These are phyloP conservation scores for Passalora sequoiae DNA, from an alignment of 2,329 filamentous ascomycete species.

Conservation along the genomic window DNA sequence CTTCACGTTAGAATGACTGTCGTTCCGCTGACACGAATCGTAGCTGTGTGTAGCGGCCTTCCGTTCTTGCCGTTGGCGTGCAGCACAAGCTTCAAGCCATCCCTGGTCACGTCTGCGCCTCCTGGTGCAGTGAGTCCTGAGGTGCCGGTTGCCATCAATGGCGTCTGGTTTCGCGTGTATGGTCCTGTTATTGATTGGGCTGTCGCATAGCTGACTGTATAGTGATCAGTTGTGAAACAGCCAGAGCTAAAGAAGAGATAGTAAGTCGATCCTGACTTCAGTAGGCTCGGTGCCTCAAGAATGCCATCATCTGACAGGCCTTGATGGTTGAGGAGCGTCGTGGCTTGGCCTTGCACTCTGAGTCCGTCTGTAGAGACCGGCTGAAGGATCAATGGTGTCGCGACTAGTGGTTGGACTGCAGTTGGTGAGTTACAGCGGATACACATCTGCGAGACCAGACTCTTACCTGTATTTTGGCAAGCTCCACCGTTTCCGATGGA, in stretches of 20 bases:
- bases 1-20: conserved; percentile 9
- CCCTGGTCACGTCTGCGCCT: conserved; percentile 29
- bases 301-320: conserved; percentile 31
- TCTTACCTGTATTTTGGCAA: conserved; percentile 29
- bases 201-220: conserved; percentile 34
- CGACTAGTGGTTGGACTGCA: conserved; percentile 27
- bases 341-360: conserved; percentile 27
- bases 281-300: conserved; percentile 32
- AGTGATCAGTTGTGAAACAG: conserved; percentile 28
- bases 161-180: conserved; percentile 25
- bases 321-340: conserved; percentile 28
- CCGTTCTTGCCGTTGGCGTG: conserved; percentile 28
- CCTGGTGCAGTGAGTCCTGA: conserved; percentile 30
- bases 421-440: not conserved
- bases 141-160: conserved; percentile 29
- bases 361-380: conserved; percentile 29
- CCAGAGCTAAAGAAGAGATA: conserved; percentile 37
- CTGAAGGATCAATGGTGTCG: conserved; percentile 33
- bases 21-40: conserved; percentile 17
- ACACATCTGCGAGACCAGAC: conserved; percentile 6
- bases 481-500: conserved; percentile 27
- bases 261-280: conserved; percentile 28
- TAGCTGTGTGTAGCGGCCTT: conserved; percentile 23
- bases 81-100: conserved; percentile 31
- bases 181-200: conserved; percentile 29